A percentile compares a stretch with the other conserved stretches of the same genome.
These are phyloP conservation scores for Kluyveromyces marxianus DNA, from an alignment of 1,139 yeast genomes.

Conservation along the genomic window DNA sequence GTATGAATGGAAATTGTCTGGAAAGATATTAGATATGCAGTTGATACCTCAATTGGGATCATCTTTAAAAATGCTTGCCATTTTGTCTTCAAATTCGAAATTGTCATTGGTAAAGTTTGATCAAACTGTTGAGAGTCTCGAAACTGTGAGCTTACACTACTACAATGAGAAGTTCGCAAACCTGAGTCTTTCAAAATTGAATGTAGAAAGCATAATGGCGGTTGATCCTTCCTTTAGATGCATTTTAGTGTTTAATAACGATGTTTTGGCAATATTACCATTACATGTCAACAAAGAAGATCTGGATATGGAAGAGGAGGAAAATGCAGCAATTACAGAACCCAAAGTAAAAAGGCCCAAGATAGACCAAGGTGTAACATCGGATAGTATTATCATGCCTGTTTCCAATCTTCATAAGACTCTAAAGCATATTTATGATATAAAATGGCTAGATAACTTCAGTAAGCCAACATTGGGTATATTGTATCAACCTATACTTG, in stretches of 20 bases:
- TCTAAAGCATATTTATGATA: constrained; percentile 57
- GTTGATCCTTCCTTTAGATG: constrained; percentile 63
- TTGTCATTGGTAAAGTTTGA: constrained; percentile 74
- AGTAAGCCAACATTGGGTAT: constrained; percentile 77
- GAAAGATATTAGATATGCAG: constrained; percentile 55
- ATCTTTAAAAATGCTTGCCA: constrained; percentile 52
- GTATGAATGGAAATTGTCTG: constrained; percentile 65
- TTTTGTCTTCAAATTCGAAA: constrained; percentile 72
- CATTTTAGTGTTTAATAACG: constrained; percentile 61
- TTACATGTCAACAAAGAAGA: constrained; percentile 21
- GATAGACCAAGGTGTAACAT: constrained; percentile 11
- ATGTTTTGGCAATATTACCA: constrained; percentile 68
- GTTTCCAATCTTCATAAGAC: constrained; percentile 51
- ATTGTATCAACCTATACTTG: constrained; percentile 51
- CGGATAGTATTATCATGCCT: constrained; percentile 39
- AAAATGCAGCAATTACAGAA: constrained; percentile 28
- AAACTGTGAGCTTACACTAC: constrained; percentile 76
- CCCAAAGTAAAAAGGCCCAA: constrained; percentile 28
- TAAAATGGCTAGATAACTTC: constrained; percentile 63
- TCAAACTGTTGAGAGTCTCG: constrained; percentile 39
- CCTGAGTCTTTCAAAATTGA: constrained; percentile 40
- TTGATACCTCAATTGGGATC: constrained; percentile 46
- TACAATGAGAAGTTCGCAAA: constrained; percentile 65
- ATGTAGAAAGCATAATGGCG: constrained; percentile 42
- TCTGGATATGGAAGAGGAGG: constrained; percentile 25